phyloP scores from a whole-genome alignment of 257 asterid species.

The Petrea volubilis region DNA sequence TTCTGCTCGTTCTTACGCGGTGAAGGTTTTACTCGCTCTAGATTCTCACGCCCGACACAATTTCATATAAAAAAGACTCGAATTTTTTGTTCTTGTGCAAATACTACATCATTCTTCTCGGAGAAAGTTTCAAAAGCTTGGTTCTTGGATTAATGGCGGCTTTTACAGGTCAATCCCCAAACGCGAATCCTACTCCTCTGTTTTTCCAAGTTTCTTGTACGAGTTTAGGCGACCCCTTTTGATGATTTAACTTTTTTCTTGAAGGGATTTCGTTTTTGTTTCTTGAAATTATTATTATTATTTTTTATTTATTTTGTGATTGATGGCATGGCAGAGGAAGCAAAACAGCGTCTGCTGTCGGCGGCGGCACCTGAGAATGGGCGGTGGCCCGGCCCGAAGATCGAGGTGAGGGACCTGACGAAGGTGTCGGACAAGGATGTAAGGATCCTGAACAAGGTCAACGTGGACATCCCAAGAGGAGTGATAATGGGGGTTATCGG shows the following conservation, averaged over 20 bases:
- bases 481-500: conserved; percentile 76
- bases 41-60: neutral
- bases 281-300: neutral
- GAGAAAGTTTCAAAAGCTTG: neutral
- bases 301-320: neutral
- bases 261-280: neutral
- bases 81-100: neutral
- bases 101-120: neutral
- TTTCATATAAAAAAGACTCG: too few species aligned
- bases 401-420: conserved; percentile 57
- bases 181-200: too few species aligned
- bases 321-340: too few species aligned
- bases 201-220: neutral
- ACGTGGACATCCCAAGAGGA: conserved; percentile 61
- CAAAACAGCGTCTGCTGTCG: conserved; percentile 42
- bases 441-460: conserved; percentile 48
- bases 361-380: conserved; percentile 27
- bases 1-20: neutral
- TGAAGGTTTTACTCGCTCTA: neutral
- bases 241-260: neutral
- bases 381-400: conserved; percentile 28
- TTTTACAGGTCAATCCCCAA: conserved; percentile 25
- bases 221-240: neutral
- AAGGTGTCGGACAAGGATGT: conserved; percentile 50
- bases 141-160: conserved; percentile 28